Evolutionary conservation across 2,329 filamentous ascomycete species (phyloP).

Genomic region (Acrocalymma vagum): DNA sequence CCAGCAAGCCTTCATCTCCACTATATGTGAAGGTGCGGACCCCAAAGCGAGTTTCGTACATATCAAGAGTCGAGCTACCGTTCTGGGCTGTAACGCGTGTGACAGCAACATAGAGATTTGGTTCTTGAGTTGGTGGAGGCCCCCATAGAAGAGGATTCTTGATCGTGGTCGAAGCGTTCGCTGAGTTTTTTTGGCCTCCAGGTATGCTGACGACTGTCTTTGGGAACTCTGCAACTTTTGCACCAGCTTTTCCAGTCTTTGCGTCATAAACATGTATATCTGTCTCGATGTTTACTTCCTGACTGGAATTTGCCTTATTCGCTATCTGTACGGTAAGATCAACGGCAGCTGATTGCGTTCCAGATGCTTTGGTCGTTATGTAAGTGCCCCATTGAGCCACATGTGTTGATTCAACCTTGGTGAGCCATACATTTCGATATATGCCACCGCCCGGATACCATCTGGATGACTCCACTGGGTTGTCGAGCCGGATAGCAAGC

Average conservation of each 20-base stretch:
- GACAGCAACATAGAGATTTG: constrained; percentile 59
- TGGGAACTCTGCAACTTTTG: constrained; percentile 47
- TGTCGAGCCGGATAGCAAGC: constrained; percentile 60
- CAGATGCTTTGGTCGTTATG: constrained; percentile 56
- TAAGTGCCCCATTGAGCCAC: constrained; percentile 60
- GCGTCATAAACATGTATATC: constrained; percentile 51
- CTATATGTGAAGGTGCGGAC: constrained; percentile 56
- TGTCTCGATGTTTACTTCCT: constrained; percentile 51
- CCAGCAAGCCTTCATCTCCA: constrained; percentile 51
- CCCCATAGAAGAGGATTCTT: constrained; percentile 58
- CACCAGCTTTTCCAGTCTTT: constrained; percentile 26
- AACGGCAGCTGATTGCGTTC: constrained; percentile 54
- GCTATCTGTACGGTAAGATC: constrained; percentile 57
- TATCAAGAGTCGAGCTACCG: constrained; percentile 43
- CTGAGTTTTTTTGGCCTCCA: constrained; percentile 39
- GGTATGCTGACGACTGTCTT: constrained; percentile 36
- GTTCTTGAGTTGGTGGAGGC: constrained; percentile 54
- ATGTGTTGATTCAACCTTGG: constrained; percentile 55
- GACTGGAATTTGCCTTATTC: constrained; percentile 49
- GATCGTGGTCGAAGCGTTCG: constrained; percentile 48
- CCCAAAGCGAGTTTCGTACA: constrained; percentile 61
- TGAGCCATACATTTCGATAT: constrained; percentile 64
- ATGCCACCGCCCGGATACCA: constrained; percentile 64
- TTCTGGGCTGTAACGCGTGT: constrained; percentile 45
- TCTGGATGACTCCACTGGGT: constrained; percentile 55